Base-by-base conservation (phyloP, 768 basidiomycete species). In the Boletus rubropictus region DNA sequence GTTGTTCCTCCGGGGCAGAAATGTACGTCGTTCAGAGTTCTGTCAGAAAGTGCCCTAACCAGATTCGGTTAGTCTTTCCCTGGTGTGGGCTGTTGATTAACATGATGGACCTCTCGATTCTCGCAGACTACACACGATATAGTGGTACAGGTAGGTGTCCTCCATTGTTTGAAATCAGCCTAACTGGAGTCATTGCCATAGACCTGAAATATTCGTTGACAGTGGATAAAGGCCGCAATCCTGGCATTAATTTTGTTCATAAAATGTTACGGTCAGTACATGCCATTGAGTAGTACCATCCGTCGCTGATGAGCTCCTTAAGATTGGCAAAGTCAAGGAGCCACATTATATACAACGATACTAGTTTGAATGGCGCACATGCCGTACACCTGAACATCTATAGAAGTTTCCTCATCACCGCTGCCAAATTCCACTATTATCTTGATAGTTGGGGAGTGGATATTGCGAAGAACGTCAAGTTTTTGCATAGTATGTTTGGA, bases 51-150 rank as follows among this genome's bases (percentile, higher is more conserved):
- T 21, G 24, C 12, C 42, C 38, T 45, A 4, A 58, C 27, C 1
- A 11, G 11, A 14, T 7, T 18, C 12, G 7, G 10, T 36, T 20
- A 93, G 92, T 71, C 34, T 98, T 99, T 62, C 86, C 91, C 2
- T 99, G 93, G 87, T 99, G 96, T 69, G 96, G 94, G 2, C 77
- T 84, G 52, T 60, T 82, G 44, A 86, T 99, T 56, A 68, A 92
- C 58, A 87, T 82, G 72, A 67, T 62, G 18, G 78, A 83, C 54
- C 72, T 99, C 28, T 88, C 90, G 9, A 73, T 98, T 21, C 76
- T 82, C 9, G 80, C 77, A 2, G 93, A 97, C 61, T 89, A 90
- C 59, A 69, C 76, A 3, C 78, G 91, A 51, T 88, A 82, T 58
- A 66, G 73, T 44, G 71, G 72, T 21, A 76, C 68, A 6, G 78